Evolutionary conservation across 2,329 filamentous ascomycete genomes (phyloP).

Genomic region (Hymenoscyphus infarciens): DNA sequence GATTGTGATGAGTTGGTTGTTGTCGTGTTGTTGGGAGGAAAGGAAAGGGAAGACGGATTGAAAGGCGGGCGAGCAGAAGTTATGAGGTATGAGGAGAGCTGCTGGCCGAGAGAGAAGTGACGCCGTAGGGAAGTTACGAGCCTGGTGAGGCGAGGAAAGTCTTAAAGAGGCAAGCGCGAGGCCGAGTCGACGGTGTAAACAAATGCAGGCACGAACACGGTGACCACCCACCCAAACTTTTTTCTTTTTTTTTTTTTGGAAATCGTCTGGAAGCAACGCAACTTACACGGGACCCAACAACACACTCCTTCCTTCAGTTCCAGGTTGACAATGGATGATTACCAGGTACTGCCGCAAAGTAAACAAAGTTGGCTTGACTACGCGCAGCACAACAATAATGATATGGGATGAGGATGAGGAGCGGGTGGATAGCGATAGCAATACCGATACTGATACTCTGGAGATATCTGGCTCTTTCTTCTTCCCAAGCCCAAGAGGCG

Average conservation of each 20-base stretch:
- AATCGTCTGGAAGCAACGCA: neutral
- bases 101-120: neutral
- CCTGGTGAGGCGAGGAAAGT: neutral
- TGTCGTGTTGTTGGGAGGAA: conserved; percentile 11
- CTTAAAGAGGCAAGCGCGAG: conserved; percentile 2
- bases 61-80: neutral
- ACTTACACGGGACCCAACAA: neutral
- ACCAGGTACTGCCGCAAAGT: neutral
- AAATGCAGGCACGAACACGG: neutral
- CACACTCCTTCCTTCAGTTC: neutral
- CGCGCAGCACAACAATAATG: neutral
- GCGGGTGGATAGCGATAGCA: neutral
- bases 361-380: neutral
- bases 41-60: conserved; percentile 13
- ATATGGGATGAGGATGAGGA: conserved; percentile 3
- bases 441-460: conserved; percentile 21
- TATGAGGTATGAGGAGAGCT: no score
- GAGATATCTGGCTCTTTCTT: neutral
- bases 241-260: no score
- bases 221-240: neutral
- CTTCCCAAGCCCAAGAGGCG: neutral
- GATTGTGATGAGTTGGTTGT: conserved; percentile 29
- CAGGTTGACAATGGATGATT: neutral
- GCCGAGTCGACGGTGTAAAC: conserved; percentile 2
- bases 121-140: neutral